Evolutionary conservation across 805 yeast species (phyloP), one percentile per base, ranked within the genome.

Genomic region (Saturnispora silvae): DNA sequence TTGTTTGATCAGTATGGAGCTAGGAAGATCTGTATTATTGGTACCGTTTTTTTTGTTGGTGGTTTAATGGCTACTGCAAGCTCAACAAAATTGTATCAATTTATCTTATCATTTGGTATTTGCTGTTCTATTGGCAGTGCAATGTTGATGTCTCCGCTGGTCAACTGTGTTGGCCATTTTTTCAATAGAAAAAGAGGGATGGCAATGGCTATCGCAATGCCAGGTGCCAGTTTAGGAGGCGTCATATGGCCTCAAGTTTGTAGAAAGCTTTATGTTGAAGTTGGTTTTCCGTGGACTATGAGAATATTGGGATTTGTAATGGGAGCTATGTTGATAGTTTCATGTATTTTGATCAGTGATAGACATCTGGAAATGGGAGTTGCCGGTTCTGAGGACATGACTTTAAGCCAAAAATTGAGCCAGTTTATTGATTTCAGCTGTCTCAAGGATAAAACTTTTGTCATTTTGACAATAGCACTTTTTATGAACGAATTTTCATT

Each of bases 211-310:
- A 45, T 76, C 3, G 77, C 79, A 4, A 72, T 78, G 38, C 62
- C 67, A 25, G 79, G 79, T 16, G 78, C 77, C 2, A 68, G 75
- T 4, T 37, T 73, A 15, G 80, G 79, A 17, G 80, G 79, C 29
- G 59, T 72, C 38, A 46, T 66, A 9, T 67, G 76, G 56, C 77
- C 81, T 3, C 54, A 72, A 35, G 63, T 73, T 54, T 60, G 76
- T 43, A 64, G 72, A 43, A 58, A 61, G 23, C 51, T 76, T 20
- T 76, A 72, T 45, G 50, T 49, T 2, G 58, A 61, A 34, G 68
- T 72, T 20, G 81, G 81, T 0, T 76, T 66, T 44, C 55, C 60
- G 7, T 76, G 82, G 81, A 77, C 81, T 1, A 63, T 75, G 30
- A 57, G 82, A 47, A 63, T 66, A 4, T 46, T 75, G 19, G 74